phyloP scores from a whole-genome alignment of 2,329 filamentous ascomycete genomes.

The Exophiala mesophila region DNA sequence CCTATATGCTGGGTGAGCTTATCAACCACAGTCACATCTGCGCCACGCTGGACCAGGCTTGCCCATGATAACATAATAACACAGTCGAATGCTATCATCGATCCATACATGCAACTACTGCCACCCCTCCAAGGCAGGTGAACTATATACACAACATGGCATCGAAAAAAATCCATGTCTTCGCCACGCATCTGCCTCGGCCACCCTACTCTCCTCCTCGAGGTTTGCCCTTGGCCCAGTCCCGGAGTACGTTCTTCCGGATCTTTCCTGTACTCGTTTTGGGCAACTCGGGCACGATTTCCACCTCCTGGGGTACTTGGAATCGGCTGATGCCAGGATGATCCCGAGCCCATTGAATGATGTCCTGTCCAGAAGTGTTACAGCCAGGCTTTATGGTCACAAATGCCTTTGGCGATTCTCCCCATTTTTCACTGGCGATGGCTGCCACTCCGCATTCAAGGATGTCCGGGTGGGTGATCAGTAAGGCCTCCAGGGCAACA shows the following conservation, averaged over 20 bases:
- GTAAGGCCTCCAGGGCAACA: constrained; percentile 83
- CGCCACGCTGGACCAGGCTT: no score
- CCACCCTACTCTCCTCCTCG: constrained; percentile 21
- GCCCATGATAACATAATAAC: no score
- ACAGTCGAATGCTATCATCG: no score
- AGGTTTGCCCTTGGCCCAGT: constrained; percentile 66
- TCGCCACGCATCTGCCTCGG: no score
- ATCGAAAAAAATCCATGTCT: no score
- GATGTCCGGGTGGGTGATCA: constrained; percentile 80
- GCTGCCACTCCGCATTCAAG: constrained; percentile 89
- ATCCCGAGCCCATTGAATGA: constrained; percentile 82
- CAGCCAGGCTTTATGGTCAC: constrained; percentile 72
- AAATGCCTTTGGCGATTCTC: constrained; percentile 92
- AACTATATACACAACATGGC: no score
- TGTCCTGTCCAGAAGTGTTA: constrained; percentile 56
- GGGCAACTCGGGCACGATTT: constrained; percentile 79
- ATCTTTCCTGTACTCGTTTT: constrained; percentile 98
- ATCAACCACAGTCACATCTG: no score
- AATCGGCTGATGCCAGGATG: constrained; percentile 80
- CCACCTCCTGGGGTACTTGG: constrained; percentile 71
- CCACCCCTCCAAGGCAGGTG: no score
- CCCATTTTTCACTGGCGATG: constrained; percentile 85
- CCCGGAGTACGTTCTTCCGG: constrained; percentile 85
- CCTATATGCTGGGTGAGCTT: no score
- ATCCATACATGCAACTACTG: no score